phyloP scores from a whole-genome alignment of 805 yeast species.

The Ogataea dorogensis region DNA sequence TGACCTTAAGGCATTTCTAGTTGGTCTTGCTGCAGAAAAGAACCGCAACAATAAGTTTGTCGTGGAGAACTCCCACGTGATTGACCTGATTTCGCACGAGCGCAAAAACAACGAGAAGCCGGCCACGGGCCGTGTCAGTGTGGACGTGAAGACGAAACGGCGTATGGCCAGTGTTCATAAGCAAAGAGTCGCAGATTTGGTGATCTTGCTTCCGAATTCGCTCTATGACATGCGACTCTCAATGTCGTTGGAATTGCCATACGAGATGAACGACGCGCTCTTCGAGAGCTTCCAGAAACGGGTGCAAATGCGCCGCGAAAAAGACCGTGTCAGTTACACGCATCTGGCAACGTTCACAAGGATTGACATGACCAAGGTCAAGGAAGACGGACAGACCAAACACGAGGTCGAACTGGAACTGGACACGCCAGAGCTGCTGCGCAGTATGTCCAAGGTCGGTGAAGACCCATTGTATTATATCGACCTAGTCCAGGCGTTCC shows the following conservation, averaged over 20 bases:
- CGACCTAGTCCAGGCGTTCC: slow-evolving; percentile 45
- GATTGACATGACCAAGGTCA: slow-evolving; percentile 69
- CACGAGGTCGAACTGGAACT: slow-evolving; percentile 38
- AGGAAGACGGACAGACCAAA: slow-evolving; percentile 29
- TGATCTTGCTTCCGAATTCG: slow-evolving; percentile 72
- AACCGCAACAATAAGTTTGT: slow-evolving; percentile 42
- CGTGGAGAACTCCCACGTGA: slow-evolving; percentile 57
- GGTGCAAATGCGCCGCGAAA: slow-evolving; percentile 56
- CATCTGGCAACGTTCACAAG: slow-evolving; percentile 72
- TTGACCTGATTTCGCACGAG: slow-evolving; percentile 63
- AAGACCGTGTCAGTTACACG: slow-evolving; percentile 69
- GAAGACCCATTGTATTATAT: slow-evolving; percentile 42
- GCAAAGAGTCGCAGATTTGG: slow-evolving; percentile 67
- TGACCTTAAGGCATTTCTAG: slow-evolving; percentile 53
- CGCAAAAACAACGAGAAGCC: slow-evolving; percentile 66
- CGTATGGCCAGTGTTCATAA: slow-evolving; percentile 69
- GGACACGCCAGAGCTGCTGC: slow-evolving; percentile 32
- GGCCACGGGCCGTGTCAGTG: slow-evolving; percentile 60
- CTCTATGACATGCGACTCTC: slow-evolving; percentile 76
- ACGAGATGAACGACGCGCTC: slow-evolving; percentile 49
- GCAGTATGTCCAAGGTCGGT: slow-evolving; percentile 30
- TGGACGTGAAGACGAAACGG: slow-evolving; percentile 67
- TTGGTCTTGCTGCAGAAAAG: slow-evolving; percentile 45
- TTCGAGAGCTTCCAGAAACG: slow-evolving; percentile 51
- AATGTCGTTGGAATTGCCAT: slow-evolving; percentile 74